Percentiles rank a stretch among this genome's conserved stretches.
Evolutionary conservation across 1,284 basidiomycete genomes (phyloP).

Genomic region (Somion occarium): DNA sequence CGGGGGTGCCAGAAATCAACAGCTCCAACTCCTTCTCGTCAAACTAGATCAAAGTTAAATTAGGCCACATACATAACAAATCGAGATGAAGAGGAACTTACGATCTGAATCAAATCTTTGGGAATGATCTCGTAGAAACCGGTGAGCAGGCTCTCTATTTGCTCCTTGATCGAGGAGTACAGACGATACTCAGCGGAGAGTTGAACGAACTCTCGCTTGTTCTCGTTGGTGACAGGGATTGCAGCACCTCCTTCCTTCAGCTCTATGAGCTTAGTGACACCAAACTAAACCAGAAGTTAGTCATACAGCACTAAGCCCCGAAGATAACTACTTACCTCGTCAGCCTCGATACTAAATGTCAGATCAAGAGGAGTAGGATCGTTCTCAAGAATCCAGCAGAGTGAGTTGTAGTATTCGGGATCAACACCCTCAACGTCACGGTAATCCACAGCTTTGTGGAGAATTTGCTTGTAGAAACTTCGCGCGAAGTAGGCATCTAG

Average conservation of each 20-base stretch:
- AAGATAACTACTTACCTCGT: slow-evolving; percentile 59
- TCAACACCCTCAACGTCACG: slow-evolving; percentile 95
- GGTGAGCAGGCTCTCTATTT: slow-evolving; percentile 85
- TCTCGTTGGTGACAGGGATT: slow-evolving; percentile 89
- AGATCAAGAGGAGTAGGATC: slow-evolving; percentile 83
- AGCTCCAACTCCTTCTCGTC: slow-evolving; percentile 98
- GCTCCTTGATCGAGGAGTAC: slow-evolving; percentile 94
- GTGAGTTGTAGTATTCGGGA: slow-evolving; percentile 92
- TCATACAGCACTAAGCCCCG: slow-evolving; percentile 6
- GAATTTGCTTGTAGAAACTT: slow-evolving; percentile 89
- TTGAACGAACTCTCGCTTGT: slow-evolving; percentile 96
- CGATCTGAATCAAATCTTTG: slow-evolving; percentile 76
- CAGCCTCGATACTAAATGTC: slow-evolving; percentile 87
- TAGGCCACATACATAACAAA: background rate
- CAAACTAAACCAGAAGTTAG: slow-evolving; percentile 54
- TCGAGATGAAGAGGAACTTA: slow-evolving; percentile 32
- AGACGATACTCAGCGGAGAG: slow-evolving; percentile 88
- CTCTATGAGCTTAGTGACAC: slow-evolving; percentile 81
- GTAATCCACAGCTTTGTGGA: slow-evolving; percentile 90
- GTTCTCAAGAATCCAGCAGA: slow-evolving; percentile 90
- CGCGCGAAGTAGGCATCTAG: slow-evolving; percentile 98
- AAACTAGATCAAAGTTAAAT: slow-evolving; percentile 51
- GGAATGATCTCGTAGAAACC: slow-evolving; percentile 98
- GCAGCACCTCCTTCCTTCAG: slow-evolving; percentile 82
- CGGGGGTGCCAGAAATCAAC: slow-evolving; percentile 97